Conservation (phyloP, 1,139 yeast genomes). For the Debaryomyces psychrophilus region DNA sequence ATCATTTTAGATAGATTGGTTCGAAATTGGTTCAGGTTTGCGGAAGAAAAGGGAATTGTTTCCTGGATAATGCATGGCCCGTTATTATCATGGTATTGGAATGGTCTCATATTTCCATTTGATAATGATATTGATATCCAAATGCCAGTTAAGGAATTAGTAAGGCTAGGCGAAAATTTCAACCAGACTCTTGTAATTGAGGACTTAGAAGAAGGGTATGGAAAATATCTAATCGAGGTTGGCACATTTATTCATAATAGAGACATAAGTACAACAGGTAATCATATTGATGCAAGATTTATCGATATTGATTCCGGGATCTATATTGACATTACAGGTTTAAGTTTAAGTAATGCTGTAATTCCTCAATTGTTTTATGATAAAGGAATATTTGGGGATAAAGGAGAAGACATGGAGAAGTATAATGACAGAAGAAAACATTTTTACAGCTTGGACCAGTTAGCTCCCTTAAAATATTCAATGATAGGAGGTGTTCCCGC, state of each 20-base stretch:
- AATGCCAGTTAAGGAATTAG: conserved; percentile 32
- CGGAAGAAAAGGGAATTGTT: conserved; percentile 25
- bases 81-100: conserved; percentile 41
- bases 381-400: conserved; percentile 12
- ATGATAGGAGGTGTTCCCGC: conserved; percentile 34
- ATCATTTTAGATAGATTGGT: conserved; percentile 31
- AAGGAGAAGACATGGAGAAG: conserved; percentile 16
- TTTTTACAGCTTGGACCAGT: conserved; percentile 25
- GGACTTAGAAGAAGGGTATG: conserved; percentile 32
- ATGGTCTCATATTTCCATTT: conserved; percentile 34
- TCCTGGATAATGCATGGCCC: conserved; percentile 35
- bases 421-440: conserved; percentile 30
- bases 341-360: conserved; percentile 15
- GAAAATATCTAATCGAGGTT: conserved; percentile 32
- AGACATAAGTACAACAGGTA: conserved; percentile 22
- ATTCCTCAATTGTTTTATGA: conserved; percentile 17
- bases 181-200: conserved; percentile 39
- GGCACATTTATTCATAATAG: conserved; percentile 30
- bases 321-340: conserved; percentile 37
- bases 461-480: conserved; percentile 26
- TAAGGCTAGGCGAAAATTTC: conserved; percentile 28
- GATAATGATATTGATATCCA: conserved; percentile 36
- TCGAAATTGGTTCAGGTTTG: conserved; percentile 32
- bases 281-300: conserved; percentile 38
- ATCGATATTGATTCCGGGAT: conserved; percentile 38